Conservation (phyloP, 257 asterid genomes). For the Solanum virginianum region DNA sequence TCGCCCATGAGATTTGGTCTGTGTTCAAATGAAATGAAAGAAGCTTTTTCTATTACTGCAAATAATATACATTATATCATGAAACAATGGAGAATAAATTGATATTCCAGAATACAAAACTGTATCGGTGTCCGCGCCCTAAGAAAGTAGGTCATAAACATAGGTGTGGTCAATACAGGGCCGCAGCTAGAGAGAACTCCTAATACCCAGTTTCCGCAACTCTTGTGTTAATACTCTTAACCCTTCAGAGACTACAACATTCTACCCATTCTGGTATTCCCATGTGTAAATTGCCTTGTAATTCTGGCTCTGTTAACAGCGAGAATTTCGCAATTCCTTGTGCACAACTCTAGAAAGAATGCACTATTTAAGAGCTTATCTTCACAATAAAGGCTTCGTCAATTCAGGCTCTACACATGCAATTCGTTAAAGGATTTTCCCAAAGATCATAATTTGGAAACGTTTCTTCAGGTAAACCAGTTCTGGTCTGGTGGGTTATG, state of each 20-base stretch:
- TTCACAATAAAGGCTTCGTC: neutral
- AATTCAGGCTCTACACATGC: slow-evolving; percentile 88
- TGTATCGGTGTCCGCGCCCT: neutral
- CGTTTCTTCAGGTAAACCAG: slow-evolving; percentile 91
- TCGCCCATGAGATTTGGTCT: neutral
- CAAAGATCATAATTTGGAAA: slow-evolving; percentile 96
- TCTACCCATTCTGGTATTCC: neutral
- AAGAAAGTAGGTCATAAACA: neutral
- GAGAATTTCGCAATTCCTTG: neutral
- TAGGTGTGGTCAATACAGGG: neutral
- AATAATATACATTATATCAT: slow-evolving; percentile 5
- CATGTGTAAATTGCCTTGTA: neutral
- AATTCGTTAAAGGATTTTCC: slow-evolving; percentile 96
- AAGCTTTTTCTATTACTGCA: neutral
- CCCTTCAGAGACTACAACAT: neutral
- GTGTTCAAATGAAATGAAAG: neutral
- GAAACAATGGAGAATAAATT: slow-evolving; percentile 1
- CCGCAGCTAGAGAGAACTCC: neutral
- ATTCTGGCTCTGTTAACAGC: neutral
- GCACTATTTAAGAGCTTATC: neutral
- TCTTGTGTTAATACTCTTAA: neutral
- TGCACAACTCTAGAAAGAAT: neutral
- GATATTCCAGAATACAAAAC: slow-evolving; percentile 10
- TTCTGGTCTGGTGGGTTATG: slow-evolving; percentile 80
- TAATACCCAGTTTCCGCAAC: neutral